Evolutionary conservation across 108 stramenopile genomes (phyloP), one percentile per base, ranked within the genome.

Genomic region (Nitzschia inconspicua): DNA sequence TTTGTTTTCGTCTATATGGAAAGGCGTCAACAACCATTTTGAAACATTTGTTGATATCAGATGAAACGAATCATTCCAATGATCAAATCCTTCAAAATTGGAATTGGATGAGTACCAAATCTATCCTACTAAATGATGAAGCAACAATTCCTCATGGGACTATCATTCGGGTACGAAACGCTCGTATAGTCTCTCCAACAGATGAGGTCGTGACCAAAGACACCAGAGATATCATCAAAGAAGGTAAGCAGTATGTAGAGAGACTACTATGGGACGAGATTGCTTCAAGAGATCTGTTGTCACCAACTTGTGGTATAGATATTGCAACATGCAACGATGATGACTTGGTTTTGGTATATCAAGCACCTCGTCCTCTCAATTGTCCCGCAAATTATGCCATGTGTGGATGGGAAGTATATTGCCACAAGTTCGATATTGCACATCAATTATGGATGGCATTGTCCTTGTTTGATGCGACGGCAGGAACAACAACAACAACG

Each of bases 331-430:
- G 20, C 1, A 56, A 1, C 19, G 0, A 35, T 20, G 9, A 56
- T n/a, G 14, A 19, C 30, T 56, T 36, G 16, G 37, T 19, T 0
- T 25, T 75, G 11, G 53, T 68, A 6, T 60, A 44, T 1, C 61
- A 56, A 22, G 44, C 55, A 40, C 66, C 63, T 9, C 47, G 65
- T 25, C 23, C 42, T 26, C 26, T 70, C 29, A 52, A 66, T 60
- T 75, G 75, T 55, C 40, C 67, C 24, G 61, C 74, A 37, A 88
- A 88, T 52, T 28, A 57, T 9, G 77, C 74, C 32, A 32, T 74
- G 32, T 76, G 73, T 11, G 87, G 87, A 25, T 88, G 84, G 84
- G 84, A 85, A 20, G 66, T 88, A 31, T 31, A 81, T 16, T 88
- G 87, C 49, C 44, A 60, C 3, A 41, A 47, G 32, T 72, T 74